Conservation (phyloP, 805 yeast species). For the Schwanniomyces sp. region DNA sequence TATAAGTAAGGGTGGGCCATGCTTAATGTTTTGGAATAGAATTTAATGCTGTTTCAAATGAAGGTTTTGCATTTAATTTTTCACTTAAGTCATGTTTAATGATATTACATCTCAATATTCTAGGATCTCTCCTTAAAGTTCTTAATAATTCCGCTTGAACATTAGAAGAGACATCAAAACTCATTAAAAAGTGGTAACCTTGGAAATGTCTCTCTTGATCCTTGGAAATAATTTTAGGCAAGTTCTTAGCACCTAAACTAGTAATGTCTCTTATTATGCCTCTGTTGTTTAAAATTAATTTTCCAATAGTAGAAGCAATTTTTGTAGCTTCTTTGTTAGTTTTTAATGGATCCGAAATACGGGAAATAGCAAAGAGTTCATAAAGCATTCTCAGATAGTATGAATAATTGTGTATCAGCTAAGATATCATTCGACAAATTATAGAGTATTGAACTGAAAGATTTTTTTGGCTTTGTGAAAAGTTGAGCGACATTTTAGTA, state of each 20-base stretch:
- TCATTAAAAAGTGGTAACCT: conserved; percentile 83
- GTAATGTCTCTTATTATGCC: conserved; percentile 88
- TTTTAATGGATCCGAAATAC: conserved; percentile 61
- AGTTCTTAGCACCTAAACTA: conserved; percentile 72
- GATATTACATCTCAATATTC: conserved; percentile 78
- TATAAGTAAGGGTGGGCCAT: background rate
- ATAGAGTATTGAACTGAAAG: background rate
- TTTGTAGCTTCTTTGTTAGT: conserved; percentile 41
- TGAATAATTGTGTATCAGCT: background rate
- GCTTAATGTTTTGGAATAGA: conserved; percentile 8
- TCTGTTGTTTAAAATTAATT: conserved; percentile 79
- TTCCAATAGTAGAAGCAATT: conserved; percentile 70
- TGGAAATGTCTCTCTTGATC: conserved; percentile 89
- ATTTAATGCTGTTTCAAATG: conserved; percentile 46
- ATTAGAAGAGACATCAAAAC: conserved; percentile 81
- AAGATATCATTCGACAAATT: background rate
- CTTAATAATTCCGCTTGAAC: conserved; percentile 85
- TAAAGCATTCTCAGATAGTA: conserved; percentile 59
- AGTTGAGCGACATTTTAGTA: background rate
- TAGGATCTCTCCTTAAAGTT: conserved; percentile 82
- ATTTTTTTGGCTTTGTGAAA: background rate
- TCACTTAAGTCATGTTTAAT: conserved; percentile 59
- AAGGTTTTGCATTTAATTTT: conserved; percentile 55
- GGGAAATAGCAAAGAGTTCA: conserved; percentile 87
- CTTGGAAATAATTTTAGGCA: conserved; percentile 80